Evolutionary conservation across 495 filamentous ascomycete species (phyloP), one percentile per base, ranked within the genome.

Genomic region (Bombardia bombarda): DNA sequence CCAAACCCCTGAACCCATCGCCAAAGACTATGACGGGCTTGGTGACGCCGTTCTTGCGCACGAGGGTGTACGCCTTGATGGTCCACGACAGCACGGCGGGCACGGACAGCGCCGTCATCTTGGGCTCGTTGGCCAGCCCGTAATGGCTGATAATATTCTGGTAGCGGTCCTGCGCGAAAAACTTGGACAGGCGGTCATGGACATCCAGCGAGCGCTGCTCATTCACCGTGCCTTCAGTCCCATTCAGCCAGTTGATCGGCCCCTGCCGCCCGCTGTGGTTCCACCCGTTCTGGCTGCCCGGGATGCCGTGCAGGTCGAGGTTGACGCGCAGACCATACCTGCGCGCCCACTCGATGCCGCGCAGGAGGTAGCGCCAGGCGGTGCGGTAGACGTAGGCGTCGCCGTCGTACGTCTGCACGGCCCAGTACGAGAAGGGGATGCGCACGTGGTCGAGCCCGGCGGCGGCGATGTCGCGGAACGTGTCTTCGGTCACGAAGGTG

Each of bases 371-470:
- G 12, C 93, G 77, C 92, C 92, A 99, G 1, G 84, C 79, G 22
- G 84, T 86, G 45, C 89, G 80, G 23, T 83, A 75, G 18, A 99
- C 75, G 56, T 93, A 99, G 1, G 89, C 86, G 55, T 99, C 92
- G 14, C 74, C 84, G 24, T 84, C 80, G 57, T 93, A 94, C 0
- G 83, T 86, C 34, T 75, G 78, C 2, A 97, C 80, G 0, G 88
- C 87, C 93, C 93, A 99, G 71, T 99, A 99, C 2, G 84, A 84
- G 60, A 84, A 97, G 2, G 83, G 88, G 26, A 99, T 94, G 37
- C 93, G 84, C 8, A 99, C 84, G 61, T 99, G 92, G 60, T 99
- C 93, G 10, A 99, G 79, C 1, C 92, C 93, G 2, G 93, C 93
- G 19, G 80, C 81, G 24, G 73, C 73, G 46, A 99, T 97, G 22